A percentile compares a stretch with the other conserved stretches of the same genome.
phyloP scores from a whole-genome alignment of 495 filamentous ascomycete species.

The Collariella sp. region DNA sequence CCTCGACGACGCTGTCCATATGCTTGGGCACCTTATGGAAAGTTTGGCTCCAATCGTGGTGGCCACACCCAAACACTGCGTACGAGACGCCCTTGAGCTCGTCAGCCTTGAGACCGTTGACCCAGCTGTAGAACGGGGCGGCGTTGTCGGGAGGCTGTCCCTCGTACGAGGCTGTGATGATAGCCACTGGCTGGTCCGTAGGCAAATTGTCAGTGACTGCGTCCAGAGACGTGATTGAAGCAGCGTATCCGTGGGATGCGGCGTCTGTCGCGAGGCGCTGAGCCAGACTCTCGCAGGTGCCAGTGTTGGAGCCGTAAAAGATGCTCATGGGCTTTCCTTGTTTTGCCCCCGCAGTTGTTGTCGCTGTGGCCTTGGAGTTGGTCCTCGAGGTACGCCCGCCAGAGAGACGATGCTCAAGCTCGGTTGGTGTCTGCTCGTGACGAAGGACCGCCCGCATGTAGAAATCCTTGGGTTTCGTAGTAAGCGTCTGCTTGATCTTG shows the following conservation, averaged over 20 bases:
- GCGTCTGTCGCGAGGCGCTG: constrained; percentile 54
- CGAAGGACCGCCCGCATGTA: constrained; percentile 58
- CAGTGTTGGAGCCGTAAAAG: constrained; percentile 66
- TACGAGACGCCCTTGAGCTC: constrained; percentile 49
- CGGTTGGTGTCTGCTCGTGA: constrained; percentile 48
- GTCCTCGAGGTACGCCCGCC: constrained; percentile 14
- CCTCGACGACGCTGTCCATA: constrained; percentile 44
- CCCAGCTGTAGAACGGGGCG: constrained; percentile 57
- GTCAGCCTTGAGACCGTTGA: constrained; percentile 44
- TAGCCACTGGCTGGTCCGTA: constrained; percentile 51
- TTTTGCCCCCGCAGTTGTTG: neutral
- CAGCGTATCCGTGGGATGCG: constrained; percentile 47
- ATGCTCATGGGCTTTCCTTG: constrained; percentile 46
- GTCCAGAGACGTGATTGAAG: constrained; percentile 51
- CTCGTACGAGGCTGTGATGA: constrained; percentile 66
- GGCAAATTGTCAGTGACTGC: constrained; percentile 53
- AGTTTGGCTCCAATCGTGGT: constrained; percentile 59
- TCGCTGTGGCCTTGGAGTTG: constrained; percentile 7
- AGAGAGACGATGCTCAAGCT: constrained; percentile 45
- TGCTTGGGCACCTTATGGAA: constrained; percentile 65
- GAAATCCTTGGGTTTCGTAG: constrained; percentile 69
- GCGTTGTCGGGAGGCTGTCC: constrained; percentile 71
- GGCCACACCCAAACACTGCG: constrained; percentile 56
- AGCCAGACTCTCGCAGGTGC: constrained; percentile 66
- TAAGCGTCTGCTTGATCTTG: constrained; percentile 61